Conservation (phyloP, 1,139 yeast genomes). For the Hyphopichia wangnamkhiaoensis region DNA sequence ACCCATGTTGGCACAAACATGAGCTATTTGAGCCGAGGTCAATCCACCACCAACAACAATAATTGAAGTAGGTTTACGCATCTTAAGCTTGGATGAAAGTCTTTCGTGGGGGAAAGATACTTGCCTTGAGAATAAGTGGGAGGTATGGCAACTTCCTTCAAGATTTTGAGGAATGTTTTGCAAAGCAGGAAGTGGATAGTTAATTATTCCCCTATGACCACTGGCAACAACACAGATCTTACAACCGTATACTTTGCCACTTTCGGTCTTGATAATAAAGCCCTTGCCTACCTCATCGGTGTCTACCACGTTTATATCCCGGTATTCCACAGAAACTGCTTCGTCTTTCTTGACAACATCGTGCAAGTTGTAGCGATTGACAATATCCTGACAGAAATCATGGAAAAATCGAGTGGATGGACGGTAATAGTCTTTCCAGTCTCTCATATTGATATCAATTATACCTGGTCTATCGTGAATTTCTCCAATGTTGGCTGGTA, state of each 20-base stretch:
- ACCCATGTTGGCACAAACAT: conserved; percentile 34
- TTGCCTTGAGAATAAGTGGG: conserved; percentile 34
- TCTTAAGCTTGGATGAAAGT: conserved; percentile 16
- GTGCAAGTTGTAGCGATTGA: conserved; percentile 33
- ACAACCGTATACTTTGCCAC: conserved; percentile 32
- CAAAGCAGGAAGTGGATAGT: conserved; percentile 34
- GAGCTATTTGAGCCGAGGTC: conserved; percentile 51
- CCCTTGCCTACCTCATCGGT: conserved; percentile 27
- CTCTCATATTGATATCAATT: conserved; percentile 46
- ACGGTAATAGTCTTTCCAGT: conserved; percentile 47
- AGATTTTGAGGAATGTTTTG: conserved; percentile 20
- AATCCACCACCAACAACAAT: conserved; percentile 52
- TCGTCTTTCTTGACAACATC: conserved; percentile 33
- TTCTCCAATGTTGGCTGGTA: conserved; percentile 11
- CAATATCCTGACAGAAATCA: conserved; percentile 40
- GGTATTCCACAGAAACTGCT: conserved; percentile 35
- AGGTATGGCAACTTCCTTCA: conserved; percentile 43
- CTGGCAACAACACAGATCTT: conserved; percentile 40
- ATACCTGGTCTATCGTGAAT: conserved; percentile 34
- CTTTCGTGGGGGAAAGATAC: conserved; percentile 25
- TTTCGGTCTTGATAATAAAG: conserved; percentile 27
- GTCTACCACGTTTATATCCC: conserved; percentile 24
- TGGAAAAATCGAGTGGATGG: conserved; percentile 44
- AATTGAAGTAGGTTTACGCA: conserved; percentile 19
- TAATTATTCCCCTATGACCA: conserved; percentile 43